Evolutionary conservation across 2,329 filamentous ascomycete genomes (phyloP).

Genomic region (Claviceps purpurea): DNA sequence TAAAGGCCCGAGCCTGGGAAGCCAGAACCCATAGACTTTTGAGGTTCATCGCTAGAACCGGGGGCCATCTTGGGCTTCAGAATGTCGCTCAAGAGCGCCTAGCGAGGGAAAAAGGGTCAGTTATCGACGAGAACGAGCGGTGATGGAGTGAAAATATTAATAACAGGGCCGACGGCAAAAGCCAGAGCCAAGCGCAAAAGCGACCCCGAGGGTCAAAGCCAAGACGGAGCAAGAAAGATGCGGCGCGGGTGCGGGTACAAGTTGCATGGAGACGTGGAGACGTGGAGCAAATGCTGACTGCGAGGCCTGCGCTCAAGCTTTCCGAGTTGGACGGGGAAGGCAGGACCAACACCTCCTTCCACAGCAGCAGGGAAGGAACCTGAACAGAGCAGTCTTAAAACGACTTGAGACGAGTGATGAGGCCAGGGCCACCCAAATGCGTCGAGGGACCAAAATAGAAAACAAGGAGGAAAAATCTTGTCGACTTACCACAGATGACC

Average conservation of each 20-base stretch:
- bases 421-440: conserved; percentile 1
- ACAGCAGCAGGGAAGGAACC: too few relatives aligned
- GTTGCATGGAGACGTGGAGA: conserved; percentile 3
- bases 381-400: too few relatives aligned
- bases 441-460: neutral
- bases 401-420: neutral
- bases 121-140: conserved; percentile 3
- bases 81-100: conserved; percentile 26
- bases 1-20: conserved; percentile 24
- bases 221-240: conserved; percentile 3
- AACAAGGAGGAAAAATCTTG: conserved; percentile 1
- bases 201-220: neutral
- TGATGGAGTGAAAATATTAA: conserved; percentile 1
- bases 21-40: conserved; percentile 25
- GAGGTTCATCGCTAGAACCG: conserved; percentile 17
- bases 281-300: neutral
- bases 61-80: conserved; percentile 24
- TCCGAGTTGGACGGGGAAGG: neutral
- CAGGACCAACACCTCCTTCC: too few relatives aligned
- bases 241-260: conserved; percentile 5
- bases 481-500: conserved; percentile 24
- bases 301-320: neutral
- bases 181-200: conserved; percentile 9
- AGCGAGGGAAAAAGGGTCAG: conserved; percentile 10
- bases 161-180: conserved; percentile 4